Evolutionary conservation across 352 stramenopile genomes (phyloP), one percentile per base, ranked within the genome.

Genomic region (Lagenidium sp.): DNA sequence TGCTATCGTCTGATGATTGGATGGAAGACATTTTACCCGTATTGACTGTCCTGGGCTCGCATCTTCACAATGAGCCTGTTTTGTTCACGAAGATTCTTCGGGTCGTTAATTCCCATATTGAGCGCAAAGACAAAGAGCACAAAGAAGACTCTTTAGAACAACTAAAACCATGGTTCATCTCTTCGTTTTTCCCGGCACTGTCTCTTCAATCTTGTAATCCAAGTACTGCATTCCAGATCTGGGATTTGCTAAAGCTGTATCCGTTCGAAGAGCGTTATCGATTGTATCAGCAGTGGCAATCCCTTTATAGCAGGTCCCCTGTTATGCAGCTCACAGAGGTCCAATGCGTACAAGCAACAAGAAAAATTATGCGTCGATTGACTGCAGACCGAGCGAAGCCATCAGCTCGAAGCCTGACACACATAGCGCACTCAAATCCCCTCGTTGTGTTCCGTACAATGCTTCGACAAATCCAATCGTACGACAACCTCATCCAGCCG

Each of bases 401-500:
- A 3, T 91, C 79, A 2, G 78, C 76, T 22, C 74, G 81, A 6
- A 73, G 59, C 24, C 41, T 94, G 19, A 91, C 81, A 6, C 94
- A 97, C 44, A 78, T 93, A 19, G 86, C 87, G 4, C 89, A 97
- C 48, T 91, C 78, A 25, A 97, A 97, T 63, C 94, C 94, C 16
- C 59, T 98, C 19, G 82, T 97, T 11, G 88, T 97, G 12, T 98
- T 97, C 50, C 82, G 77, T 18, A 95, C 87, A 12, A 97, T 98
- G 70, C 60, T 98, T 21, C 80, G 78, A 36, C 90, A 97, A 60
- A 97, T 98, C 60, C 91, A 98, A 60, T 97, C 89, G 59, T 98
- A 98, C 53, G 94, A 97, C 47, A 98, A 98, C 55, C 63, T 98
- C 47, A 97, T 98, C 41, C 71, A 95, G 50, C 89, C 96, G 12